These are phyloP conservation scores for Podaxis sp. DNA, from an alignment of 768 basidiomycete genomes.

Conservation along the genomic window DNA sequence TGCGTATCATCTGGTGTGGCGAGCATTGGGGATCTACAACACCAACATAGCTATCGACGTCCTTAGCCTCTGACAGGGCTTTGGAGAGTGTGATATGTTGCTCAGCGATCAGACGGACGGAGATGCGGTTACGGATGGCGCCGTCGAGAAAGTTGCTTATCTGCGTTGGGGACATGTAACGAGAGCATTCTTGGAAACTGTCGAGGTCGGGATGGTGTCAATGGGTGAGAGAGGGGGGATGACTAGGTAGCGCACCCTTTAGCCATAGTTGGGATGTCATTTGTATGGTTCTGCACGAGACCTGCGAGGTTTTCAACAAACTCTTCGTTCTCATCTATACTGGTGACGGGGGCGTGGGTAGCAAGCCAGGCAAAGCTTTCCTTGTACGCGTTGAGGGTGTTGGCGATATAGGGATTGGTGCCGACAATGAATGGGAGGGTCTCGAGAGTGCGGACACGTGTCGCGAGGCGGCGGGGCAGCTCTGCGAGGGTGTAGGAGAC, in stretches of 20 bases:
- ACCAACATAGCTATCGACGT: constrained; percentile 52
- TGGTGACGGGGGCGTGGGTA: constrained; percentile 62
- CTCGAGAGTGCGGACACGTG: constrained; percentile 73
- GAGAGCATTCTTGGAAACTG: constrained; percentile 84
- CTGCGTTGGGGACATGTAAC: constrained; percentile 81
- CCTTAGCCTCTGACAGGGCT: constrained; percentile 47
- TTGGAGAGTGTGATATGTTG: constrained; percentile 86
- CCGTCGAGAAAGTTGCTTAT: constrained; percentile 81
- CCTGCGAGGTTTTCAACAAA: constrained; percentile 70
- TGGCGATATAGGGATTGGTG: constrained; percentile 83
- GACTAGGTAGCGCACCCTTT: constrained; percentile 61
- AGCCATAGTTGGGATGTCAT: constrained; percentile 90
- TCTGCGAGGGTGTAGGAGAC: constrained; percentile 73
- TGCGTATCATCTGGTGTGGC: constrained; percentile 69
- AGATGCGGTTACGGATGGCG: constrained; percentile 84
- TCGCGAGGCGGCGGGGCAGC: constrained; percentile 75
- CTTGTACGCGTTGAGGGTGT: constrained; percentile 65
- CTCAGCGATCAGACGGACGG: constrained; percentile 85
- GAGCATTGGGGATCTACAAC: constrained; percentile 75
- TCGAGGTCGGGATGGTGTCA: neutral
- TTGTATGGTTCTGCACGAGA: constrained; percentile 74
- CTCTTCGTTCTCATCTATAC: constrained; percentile 63
- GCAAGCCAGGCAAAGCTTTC: constrained; percentile 71
- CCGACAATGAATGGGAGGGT: constrained; percentile 85
- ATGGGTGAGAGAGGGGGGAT: neutral